Conservation (phyloP, 2,329 filamentous ascomycete genomes). For the Ceratocystis colombiana region DNA sequence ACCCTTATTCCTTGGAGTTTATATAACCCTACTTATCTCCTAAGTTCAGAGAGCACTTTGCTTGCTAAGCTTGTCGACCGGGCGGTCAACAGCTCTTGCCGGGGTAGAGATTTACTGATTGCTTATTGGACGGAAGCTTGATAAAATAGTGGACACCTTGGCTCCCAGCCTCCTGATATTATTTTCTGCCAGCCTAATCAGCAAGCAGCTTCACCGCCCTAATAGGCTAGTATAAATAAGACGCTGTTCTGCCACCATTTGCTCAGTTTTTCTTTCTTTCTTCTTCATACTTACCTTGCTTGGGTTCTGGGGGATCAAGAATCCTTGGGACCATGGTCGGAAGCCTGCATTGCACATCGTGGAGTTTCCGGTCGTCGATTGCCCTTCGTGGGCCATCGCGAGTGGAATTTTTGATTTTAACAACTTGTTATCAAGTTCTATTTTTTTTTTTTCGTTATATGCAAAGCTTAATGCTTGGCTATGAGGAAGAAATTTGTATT, state of each 20-base stretch:
- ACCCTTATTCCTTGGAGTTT: background rate
- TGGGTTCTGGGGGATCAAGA: constrained; percentile 26
- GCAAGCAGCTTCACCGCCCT: background rate
- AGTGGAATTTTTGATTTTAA: constrained; percentile 26
- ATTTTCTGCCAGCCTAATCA: constrained; percentile 12
- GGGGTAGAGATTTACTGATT: background rate
- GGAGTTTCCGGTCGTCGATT: constrained; percentile 26
- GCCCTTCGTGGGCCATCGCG: constrained; percentile 26
- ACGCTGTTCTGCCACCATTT: constrained; percentile 13
- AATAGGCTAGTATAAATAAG: constrained; percentile 19
- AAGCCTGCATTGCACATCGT: constrained; percentile 26
- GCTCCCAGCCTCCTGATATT: constrained; percentile 1
- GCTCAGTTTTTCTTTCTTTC: constrained; percentile 20
- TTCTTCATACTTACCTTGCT: constrained; percentile 26
- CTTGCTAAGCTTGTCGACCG: background rate
- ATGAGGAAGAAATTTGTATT: constrained; percentile 21
- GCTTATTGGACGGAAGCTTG: background rate
- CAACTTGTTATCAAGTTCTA: constrained; percentile 8
- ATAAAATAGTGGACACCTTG: too few species aligned
- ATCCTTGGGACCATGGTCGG: constrained; percentile 25
- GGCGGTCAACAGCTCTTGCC: background rate
- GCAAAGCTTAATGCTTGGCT: constrained; percentile 20
- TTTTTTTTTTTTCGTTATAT: constrained; percentile 22
- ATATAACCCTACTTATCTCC: background rate
- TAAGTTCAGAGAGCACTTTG: background rate